A percentile compares a stretch with the other conserved stretches of the same genome.
Evolutionary conservation across 2,329 filamentous ascomycete species (phyloP).

Genomic region (Xylariaceae sp.): DNA sequence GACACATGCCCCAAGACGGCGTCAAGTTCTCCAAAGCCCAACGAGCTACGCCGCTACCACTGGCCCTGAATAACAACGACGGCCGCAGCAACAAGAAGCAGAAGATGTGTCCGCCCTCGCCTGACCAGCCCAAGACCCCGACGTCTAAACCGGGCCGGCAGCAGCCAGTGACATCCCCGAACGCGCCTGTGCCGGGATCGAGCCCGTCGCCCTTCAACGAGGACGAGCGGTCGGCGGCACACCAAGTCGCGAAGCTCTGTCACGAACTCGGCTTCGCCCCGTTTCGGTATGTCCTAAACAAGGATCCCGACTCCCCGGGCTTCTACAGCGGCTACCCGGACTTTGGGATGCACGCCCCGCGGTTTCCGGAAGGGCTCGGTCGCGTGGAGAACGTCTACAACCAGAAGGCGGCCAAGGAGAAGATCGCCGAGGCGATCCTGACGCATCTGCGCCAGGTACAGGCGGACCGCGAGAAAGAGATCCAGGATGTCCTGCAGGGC

Average conservation of each 20-base stretch:
- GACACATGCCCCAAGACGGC: conserved; percentile 31
- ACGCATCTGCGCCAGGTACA: conserved; percentile 37
- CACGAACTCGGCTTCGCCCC: conserved; percentile 34
- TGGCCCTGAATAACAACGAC: conserved; percentile 36
- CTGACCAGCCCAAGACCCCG: conserved; percentile 28
- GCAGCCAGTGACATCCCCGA: background rate
- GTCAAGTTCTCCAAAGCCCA: conserved; percentile 27
- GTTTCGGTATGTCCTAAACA: conserved; percentile 40
- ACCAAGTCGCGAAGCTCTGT: conserved; percentile 39
- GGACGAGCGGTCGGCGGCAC: conserved; percentile 20
- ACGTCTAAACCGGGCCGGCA: conserved; percentile 8
- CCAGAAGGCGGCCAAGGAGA: conserved; percentile 41
- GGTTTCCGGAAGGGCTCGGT: conserved; percentile 13
- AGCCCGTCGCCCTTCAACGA: conserved; percentile 24
- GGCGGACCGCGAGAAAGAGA: conserved; percentile 24
- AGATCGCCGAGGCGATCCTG: conserved; percentile 45
- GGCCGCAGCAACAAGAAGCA: conserved; percentile 5
- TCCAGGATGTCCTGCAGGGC: conserved; percentile 14
- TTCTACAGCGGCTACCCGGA: conserved; percentile 43
- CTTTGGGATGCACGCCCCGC: conserved; percentile 10
- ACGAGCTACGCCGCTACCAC: conserved; percentile 34
- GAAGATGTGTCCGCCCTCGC: conserved; percentile 5
- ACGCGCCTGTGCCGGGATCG: conserved; percentile 1
- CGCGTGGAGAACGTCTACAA: conserved; percentile 36
- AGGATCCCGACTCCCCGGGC: conserved; percentile 19